phyloP scores from a whole-genome alignment of 176 grass and related monocot species.

The Lolium perenne region DNA sequence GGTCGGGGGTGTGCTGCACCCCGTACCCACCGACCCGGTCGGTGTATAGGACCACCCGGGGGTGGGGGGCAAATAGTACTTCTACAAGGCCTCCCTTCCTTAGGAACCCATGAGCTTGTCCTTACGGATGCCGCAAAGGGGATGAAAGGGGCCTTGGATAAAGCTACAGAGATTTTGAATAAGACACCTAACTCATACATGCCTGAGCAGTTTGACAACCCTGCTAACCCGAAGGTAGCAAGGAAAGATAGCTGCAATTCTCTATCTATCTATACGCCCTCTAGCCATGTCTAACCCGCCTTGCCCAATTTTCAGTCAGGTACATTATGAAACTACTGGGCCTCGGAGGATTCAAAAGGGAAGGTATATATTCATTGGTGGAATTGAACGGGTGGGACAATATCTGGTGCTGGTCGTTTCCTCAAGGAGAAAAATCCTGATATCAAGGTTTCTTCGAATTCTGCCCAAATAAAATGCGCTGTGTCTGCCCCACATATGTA shows the following conservation, averaged over 20 bases:
- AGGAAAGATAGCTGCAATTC: background rate
- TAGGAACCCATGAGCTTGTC: constrained; percentile 82
- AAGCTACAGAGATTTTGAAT: constrained; percentile 86
- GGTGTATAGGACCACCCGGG: too few species aligned
- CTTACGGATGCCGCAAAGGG: constrained; percentile 92
- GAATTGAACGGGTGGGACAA: constrained; percentile 91
- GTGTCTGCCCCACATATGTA: constrained; percentile 16
- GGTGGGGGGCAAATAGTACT: too few species aligned
- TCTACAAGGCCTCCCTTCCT: too few species aligned
- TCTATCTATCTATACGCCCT: constrained; percentile 1
- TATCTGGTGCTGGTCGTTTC: constrained; percentile 77
- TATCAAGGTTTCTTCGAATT: constrained; percentile 75
- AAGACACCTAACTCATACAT: constrained; percentile 85
- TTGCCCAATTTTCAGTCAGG: constrained; percentile 51
- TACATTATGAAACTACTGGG: constrained; percentile 94
- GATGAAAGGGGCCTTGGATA: constrained; percentile 92
- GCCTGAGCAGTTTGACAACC: constrained; percentile 97
- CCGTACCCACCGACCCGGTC: too few species aligned
- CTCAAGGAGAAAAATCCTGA: constrained; percentile 89
- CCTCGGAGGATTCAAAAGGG: constrained; percentile 93
- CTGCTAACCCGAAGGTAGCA: constrained; percentile 90
- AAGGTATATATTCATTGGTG: constrained; percentile 92
- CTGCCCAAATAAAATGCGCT: background rate
- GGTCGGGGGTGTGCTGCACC: too few species aligned
- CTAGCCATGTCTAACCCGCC: background rate